Evolutionary conservation across 164 flowering plant genomes (phyloP), one percentile per base, ranked within the genome.

Genomic region (Euptelea pleiosperma): DNA sequence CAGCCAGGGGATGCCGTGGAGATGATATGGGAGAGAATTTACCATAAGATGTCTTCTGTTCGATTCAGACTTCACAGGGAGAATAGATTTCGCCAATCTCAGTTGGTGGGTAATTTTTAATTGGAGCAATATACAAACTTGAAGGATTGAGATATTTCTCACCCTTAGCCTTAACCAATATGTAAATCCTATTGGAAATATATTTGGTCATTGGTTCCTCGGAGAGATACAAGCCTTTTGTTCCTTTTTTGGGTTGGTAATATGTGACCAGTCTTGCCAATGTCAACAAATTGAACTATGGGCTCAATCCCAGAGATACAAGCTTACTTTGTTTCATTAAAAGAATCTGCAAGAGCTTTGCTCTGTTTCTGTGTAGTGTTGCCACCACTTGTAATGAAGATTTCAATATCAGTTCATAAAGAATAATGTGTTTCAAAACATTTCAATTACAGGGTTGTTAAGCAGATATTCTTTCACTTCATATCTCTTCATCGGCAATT

Each of bases 1-100:
- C 72, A 74, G 58, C 66, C 77, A 25, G 86, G 78, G 8, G 94
- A 90, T 72, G 89, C 96, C 31, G 82, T 89, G 55, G 80, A 92
- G 51, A 89, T 92, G 97, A 86, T 84, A 43, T 92, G 98, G 98
- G 62, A 73, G 58, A 85, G 84, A n/a, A 76, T 84, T 61, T 65
- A 75, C 3, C 81, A 72, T 1, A 89, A 82, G 73, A 59, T 62
- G 6, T 64, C 79, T 33, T 57, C 73, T n/a, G 61, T 63, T 49
- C 67, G 30, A n/a, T 56, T 60, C 24, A 69, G 66, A 26, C 51
- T 53, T 56, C 79, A 82, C 67, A 70, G 77, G 63, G 66, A 57
- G 52, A 78, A 77, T 29, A 75, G 86, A 58, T 83, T 75, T 52
- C 51, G 31, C 28, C 77, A 64, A 64, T 72, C 74, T 51, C 64